Evolutionary conservation across 176 grass and related monocot species (phyloP).

Genomic region (Triticum dicoccoides): DNA sequence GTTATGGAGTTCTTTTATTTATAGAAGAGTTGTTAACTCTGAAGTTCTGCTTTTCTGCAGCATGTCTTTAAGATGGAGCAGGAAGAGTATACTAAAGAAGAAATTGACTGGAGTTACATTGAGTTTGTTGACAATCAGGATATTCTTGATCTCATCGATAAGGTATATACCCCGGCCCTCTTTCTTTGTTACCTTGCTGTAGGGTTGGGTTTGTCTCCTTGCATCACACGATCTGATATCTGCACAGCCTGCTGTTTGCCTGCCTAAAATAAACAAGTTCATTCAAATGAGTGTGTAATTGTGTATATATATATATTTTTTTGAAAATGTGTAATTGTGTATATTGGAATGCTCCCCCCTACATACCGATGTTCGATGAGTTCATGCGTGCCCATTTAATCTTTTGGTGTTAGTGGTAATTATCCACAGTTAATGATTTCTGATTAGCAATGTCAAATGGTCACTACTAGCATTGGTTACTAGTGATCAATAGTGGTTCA

Average conservation of each 20-base stretch:
- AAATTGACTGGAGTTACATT: constrained; percentile 99
- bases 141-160: constrained; percentile 96
- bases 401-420: not conserved
- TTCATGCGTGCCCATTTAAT: not conserved
- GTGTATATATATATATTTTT: too few species aligned
- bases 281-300: not conserved
- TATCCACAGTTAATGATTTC: not conserved
- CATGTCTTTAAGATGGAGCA: constrained; percentile 99
- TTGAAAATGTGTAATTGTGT: not conserved
- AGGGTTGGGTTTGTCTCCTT: not conserved
- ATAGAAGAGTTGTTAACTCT: constrained; percentile 21
- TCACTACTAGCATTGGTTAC: not conserved
- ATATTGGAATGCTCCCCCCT: not conserved
- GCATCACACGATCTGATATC: not conserved
- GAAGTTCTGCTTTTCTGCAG: constrained; percentile 53
- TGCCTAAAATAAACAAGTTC: not conserved
- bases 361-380: not conserved
- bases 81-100: constrained; percentile 99
- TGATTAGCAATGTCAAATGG: not conserved
- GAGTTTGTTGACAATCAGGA: constrained; percentile 98
- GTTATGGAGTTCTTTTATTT: not conserved
- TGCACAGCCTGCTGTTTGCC: not conserved
- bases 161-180: constrained; percentile 53
- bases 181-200: not conserved
- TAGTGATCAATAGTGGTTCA: not conserved